Base-by-base conservation (phyloP, 2,329 filamentous ascomycete genomes). In the Sporothrix humicola region DNA sequence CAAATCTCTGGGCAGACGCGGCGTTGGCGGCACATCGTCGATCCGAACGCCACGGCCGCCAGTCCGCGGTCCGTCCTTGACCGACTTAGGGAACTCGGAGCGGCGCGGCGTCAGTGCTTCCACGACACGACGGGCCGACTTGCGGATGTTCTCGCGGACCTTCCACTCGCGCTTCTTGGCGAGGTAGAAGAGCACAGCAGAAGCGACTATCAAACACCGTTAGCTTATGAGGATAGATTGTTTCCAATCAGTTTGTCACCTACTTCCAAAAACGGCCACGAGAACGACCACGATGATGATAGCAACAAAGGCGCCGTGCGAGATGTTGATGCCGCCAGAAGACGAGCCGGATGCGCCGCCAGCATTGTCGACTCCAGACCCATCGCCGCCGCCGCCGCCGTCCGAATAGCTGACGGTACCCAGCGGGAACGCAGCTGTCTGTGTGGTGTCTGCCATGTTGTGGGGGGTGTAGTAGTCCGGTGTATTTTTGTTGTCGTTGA, bases 131-230 rank as follows among this genome's bases (percentile, higher is more conserved):
- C 85, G 86, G 46, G 89, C 89, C 1, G 92, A 94, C 76, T 88
- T 89, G 72, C 91, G 88, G 73, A 97, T 85, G 44, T 87, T 92
- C 79, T 93, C 89, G 74, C 90, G 89, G 77, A 96, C 85, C 77
- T 90, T 92, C 93, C 93, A 96, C 81, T 95, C 92, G 65, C 91
- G 89, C 83, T 93, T 94, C 85, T 96, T 96, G 72, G 93, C 92
- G 52, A 95, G 81, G 81, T 91, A 93, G 83, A 92, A 97, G 42
- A 96, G 88, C 2, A 89, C 83, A 2, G 90, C 88, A 48, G 87
- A 91, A 26, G 85, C 86, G 75, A 91, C 92, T 92, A 31, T 37
- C 23, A 7, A 37, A 37, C 15, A 37, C 0, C 3, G 7, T 13
- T 76, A 66, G 61, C 9, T 52, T 3, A 37, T 37, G 7, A 37